Conservation (phyloP, 306 rosid genomes). For the Inga oerstediana region DNA sequence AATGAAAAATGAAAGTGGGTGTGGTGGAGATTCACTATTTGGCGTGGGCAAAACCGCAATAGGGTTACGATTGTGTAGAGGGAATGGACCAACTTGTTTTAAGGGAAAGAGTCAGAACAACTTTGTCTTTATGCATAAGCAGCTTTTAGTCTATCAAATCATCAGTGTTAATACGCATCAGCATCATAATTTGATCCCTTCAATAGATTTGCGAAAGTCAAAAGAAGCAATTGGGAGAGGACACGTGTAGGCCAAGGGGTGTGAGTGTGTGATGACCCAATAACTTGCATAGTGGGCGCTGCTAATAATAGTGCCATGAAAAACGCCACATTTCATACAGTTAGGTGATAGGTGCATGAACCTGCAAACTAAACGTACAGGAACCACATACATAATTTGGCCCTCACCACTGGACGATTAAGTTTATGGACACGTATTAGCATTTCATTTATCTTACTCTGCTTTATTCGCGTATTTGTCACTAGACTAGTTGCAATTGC, state of each 20-base stretch:
- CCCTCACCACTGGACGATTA: neutral
- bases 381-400: conserved; percentile 29
- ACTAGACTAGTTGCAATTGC: neutral
- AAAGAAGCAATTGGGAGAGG: conserved; percentile 26
- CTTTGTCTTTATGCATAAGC: conserved; percentile 19
- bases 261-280: neutral
- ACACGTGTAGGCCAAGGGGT: conserved; percentile 37
- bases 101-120: conserved; percentile 28
- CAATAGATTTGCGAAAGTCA: neutral
- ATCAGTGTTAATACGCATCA: conserved; percentile 30
- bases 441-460: neutral
- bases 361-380: conserved; percentile 19
- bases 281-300: neutral
- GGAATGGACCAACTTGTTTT: conserved; percentile 39
- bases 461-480: neutral
- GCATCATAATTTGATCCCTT: conserved; percentile 33
- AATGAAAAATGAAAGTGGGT: conserved; percentile 25
- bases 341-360: conserved; percentile 22
- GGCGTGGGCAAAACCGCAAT: conserved; percentile 31
- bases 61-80: conserved; percentile 25
- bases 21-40: conserved; percentile 40
- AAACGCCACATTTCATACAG: conserved; percentile 6
- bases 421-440: conserved; percentile 17
- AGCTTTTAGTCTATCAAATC: conserved; percentile 56
- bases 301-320: neutral